Conservation (phyloP, 2,329 filamentous ascomycete species). For the Penicillium hesseltinei region DNA sequence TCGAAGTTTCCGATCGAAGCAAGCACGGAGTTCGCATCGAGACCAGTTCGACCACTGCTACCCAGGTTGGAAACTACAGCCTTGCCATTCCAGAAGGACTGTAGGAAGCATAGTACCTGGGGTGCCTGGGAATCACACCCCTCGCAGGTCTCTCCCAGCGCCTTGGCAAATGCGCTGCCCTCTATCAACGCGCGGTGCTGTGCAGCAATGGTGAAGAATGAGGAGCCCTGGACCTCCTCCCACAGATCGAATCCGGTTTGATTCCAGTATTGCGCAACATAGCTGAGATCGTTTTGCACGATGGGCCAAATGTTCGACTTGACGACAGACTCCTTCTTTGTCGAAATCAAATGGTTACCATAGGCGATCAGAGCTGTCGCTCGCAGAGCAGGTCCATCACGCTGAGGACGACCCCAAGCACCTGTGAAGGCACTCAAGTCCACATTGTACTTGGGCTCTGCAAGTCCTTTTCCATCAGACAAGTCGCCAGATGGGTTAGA, state of each 20-base stretch:
- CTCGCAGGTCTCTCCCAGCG: not conserved
- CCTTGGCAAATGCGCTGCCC: not conserved
- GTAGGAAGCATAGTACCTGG: not conserved
- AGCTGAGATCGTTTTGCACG: slow-evolving; percentile 14
- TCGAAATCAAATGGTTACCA: not conserved
- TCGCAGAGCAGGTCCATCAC: not conserved
- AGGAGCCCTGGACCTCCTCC: slow-evolving; percentile 15
- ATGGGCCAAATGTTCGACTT: not conserved
- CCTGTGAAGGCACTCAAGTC: not conserved
- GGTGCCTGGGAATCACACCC: not conserved
- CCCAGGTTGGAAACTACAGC: not conserved
- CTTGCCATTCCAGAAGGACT: not conserved
- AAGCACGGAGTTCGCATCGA: not conserved
- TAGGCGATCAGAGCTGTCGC: not conserved
- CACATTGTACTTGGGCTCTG: not conserved
- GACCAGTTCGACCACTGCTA: not conserved
- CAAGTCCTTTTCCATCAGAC: not conserved
- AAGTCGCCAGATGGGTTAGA: not conserved
- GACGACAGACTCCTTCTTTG: not conserved
- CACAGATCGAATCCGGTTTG: slow-evolving; percentile 19
- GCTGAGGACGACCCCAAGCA: not conserved
- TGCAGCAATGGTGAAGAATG: slow-evolving; percentile 17
- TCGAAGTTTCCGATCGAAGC: not conserved
- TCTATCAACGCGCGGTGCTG: slow-evolving; percentile 11
- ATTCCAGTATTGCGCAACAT: slow-evolving; percentile 19